Evolutionary conservation across 768 basidiomycete genomes (phyloP).

Genomic region (Lenzites betulinus): DNA sequence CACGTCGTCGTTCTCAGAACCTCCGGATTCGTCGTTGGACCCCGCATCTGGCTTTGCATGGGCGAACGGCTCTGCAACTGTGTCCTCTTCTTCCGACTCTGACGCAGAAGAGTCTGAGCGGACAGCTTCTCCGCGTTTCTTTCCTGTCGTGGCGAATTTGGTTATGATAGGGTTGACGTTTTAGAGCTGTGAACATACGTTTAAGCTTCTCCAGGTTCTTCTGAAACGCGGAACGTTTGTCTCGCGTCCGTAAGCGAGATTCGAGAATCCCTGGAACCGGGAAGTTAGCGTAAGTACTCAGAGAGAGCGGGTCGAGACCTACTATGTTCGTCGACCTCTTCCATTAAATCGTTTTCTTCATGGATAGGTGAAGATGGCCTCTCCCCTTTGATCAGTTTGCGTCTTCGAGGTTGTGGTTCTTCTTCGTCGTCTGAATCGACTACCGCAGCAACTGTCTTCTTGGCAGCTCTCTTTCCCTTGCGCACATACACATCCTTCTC

Average conservation of each 20-base stretch:
- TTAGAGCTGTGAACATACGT: conserved; percentile 44
- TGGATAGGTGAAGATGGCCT: conserved; percentile 45
- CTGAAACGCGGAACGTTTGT: conserved; percentile 61
- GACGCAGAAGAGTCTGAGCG: conserved; percentile 35
- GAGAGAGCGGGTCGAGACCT: conserved; percentile 1
- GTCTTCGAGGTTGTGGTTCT: conserved; percentile 35
- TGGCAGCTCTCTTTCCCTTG: conserved; percentile 26
- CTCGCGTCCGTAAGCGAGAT: conserved; percentile 59
- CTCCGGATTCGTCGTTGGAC: conserved; percentile 30
- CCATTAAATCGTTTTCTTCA: conserved; percentile 46
- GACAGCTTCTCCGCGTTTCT: conserved; percentile 43
- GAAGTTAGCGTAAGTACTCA: not conserved
- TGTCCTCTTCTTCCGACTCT: conserved; percentile 26
- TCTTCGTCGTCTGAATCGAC: conserved; percentile 41
- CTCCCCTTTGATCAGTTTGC: conserved; percentile 46
- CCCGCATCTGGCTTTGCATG: conserved; percentile 25
- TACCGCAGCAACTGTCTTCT: conserved; percentile 16
- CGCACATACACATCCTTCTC: conserved; percentile 16
- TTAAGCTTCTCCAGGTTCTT: conserved; percentile 66
- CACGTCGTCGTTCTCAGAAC: conserved; percentile 31
- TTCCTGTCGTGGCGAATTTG: conserved; percentile 32
- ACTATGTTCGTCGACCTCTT: conserved; percentile 62
- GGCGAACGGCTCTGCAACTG: conserved; percentile 24
- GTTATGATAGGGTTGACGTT: not conserved
- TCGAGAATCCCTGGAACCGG: conserved; percentile 56